Evolutionary conservation across 176 grass and related monocot genomes (phyloP).

Genomic region (Canna indica): DNA sequence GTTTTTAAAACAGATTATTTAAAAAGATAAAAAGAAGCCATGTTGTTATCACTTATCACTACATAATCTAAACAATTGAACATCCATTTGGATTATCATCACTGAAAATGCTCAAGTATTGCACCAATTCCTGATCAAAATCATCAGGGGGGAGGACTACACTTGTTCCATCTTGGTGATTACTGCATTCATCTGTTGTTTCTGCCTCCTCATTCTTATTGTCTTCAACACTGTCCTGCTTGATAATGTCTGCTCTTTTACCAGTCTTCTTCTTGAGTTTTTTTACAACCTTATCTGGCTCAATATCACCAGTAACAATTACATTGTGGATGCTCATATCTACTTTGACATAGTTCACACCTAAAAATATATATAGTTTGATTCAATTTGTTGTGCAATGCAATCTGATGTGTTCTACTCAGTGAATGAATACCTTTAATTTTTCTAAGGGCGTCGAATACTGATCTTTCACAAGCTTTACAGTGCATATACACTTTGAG

Average conservation of each 20-base stretch:
- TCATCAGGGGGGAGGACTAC: background rate
- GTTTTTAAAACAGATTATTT: no score
- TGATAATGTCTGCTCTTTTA: slow-evolving; percentile 28
- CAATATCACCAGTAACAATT: slow-evolving; percentile 17
- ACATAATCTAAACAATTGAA: slow-evolving; percentile 12
- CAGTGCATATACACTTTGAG: slow-evolving; percentile 44
- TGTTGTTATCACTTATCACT: no score
- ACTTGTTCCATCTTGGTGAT: background rate
- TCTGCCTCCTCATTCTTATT: background rate
- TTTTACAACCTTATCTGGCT: slow-evolving; percentile 25
- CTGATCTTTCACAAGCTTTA: slow-evolving; percentile 34
- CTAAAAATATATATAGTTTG: no score
- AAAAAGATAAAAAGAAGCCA: no score
- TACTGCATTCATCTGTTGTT: background rate
- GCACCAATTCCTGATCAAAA: slow-evolving; percentile 5
- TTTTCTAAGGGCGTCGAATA: slow-evolving; percentile 17
- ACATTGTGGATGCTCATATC: slow-evolving; percentile 24
- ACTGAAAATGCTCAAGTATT: slow-evolving; percentile 22
- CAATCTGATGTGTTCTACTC: background rate
- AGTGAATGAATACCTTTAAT: slow-evolving; percentile 22
- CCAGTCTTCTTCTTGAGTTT: slow-evolving; percentile 33
- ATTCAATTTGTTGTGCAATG: no score
- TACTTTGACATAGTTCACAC: slow-evolving; percentile 22
- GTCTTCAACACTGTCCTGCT: background rate
- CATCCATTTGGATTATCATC: slow-evolving; percentile 44